These are phyloP conservation scores for Erodium maritimum DNA, from an alignment of 345 rosid species.

Conservation along the genomic window DNA sequence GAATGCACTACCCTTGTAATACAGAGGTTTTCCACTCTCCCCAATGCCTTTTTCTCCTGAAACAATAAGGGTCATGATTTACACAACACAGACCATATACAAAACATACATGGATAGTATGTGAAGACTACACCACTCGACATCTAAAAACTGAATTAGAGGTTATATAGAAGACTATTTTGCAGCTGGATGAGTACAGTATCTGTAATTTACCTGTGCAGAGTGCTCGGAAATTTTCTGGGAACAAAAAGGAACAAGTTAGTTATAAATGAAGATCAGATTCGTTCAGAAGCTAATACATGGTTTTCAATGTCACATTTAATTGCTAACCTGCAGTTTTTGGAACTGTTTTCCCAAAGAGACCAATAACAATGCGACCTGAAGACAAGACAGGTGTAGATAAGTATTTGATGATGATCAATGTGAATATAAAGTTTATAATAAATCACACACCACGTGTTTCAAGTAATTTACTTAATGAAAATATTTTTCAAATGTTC, in stretches of 20 bases:
- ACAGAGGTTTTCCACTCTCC: slow-evolving; percentile 80
- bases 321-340: slow-evolving; percentile 60
- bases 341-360: slow-evolving; percentile 85
- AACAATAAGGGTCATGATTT: not conserved
- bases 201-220: slow-evolving; percentile 59
- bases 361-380: slow-evolving; percentile 86
- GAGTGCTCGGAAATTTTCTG: slow-evolving; percentile 97
- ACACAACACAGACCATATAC: too few species aligned
- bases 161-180: not conserved
- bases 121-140: too few species aligned
- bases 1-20: slow-evolving; percentile 66
- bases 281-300: not conserved
- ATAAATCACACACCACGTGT: not conserved
- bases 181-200: not conserved
- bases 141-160: not conserved
- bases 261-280: slow-evolving; percentile 2
- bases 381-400: slow-evolving; percentile 4
- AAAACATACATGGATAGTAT: not conserved
- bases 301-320: not conserved
- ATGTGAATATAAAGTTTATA: not conserved
- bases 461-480: not conserved
- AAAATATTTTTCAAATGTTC: not conserved
- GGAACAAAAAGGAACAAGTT: slow-evolving; percentile 12
- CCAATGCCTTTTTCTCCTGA: slow-evolving; percentile 88
- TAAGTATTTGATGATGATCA: not conserved